These are phyloP conservation scores for Solanum corneliomulleri DNA, from an alignment of 257 asterid species.

Conservation along the genomic window DNA sequence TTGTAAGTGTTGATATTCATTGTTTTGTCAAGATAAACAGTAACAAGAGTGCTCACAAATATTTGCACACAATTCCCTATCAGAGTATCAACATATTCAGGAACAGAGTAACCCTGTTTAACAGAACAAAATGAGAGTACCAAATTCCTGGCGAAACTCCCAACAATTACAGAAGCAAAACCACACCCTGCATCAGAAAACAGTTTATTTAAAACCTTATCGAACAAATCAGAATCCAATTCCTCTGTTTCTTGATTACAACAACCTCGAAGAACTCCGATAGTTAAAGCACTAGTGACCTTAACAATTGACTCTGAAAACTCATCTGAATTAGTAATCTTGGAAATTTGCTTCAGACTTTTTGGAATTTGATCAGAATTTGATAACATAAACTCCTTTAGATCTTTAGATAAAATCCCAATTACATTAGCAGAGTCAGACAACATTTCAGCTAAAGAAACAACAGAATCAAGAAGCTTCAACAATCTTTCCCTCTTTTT, in stretches of 20 bases:
- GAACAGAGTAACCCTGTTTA: not conserved
- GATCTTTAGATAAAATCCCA: slow-evolving; percentile 44
- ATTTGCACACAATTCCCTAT: slow-evolving; percentile 35
- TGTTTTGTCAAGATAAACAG: slow-evolving; percentile 55
- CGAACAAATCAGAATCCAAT: slow-evolving; percentile 6
- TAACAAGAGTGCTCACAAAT: slow-evolving; percentile 59
- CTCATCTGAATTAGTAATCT: slow-evolving; percentile 36
- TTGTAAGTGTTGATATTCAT: slow-evolving; percentile 42
- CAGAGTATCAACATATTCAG: slow-evolving; percentile 23
- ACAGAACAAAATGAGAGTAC: slow-evolving; percentile 28
- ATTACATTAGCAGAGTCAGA: slow-evolving; percentile 54
- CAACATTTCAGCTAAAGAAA: slow-evolving; percentile 40
- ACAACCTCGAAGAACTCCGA: slow-evolving; percentile 39
- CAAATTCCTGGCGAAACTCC: slow-evolving; percentile 44
- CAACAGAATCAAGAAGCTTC: slow-evolving; percentile 26
- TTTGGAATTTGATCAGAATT: slow-evolving; percentile 55
- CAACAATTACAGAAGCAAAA: slow-evolving; percentile 53
- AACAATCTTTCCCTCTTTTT: slow-evolving; percentile 33
- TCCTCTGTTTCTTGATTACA: not conserved
- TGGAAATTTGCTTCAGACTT: slow-evolving; percentile 54
- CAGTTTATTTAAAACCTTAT: slow-evolving; percentile 30
- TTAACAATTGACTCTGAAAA: slow-evolving; percentile 28
- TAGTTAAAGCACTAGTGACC: slow-evolving; percentile 35
- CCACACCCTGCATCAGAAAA: slow-evolving; percentile 55
- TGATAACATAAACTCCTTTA: slow-evolving; percentile 42